Evolutionary conservation across 2,329 filamentous ascomycete genomes (phyloP), one percentile per base, ranked within the genome.

Genomic region (Geoglossum cookeanum): DNA sequence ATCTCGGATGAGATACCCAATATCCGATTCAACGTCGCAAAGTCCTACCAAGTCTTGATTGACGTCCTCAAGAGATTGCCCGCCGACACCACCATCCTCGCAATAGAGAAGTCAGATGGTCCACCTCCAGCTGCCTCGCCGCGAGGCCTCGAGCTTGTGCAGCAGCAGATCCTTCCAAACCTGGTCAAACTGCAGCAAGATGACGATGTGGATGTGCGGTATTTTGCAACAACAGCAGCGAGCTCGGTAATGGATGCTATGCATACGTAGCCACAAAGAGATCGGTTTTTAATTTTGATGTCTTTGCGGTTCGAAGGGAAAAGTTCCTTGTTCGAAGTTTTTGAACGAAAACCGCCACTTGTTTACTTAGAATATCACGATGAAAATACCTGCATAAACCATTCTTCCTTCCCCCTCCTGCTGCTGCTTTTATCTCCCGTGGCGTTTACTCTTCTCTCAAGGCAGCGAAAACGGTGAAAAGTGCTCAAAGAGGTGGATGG

Each of bases 11-110:
- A 94, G 49, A 98, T 98, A 61, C 92, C 92, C 63, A 98, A 98
- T 74, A 98, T 98, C 68, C 88, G 92, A 55, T 98, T 98, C 79
- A 98, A 98, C 71, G 92, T 98, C 53, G 92, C 92, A 64, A 98
- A 98, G 76, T 97, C 92, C 52, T 98, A 97, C 68, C 81, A 83
- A 27, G 84, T 92, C 55, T 75, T 98, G 59, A 89, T 97, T 65
- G 83, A 86, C 64, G 89, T 90, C n/a, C 78, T 98, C 66, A 89
- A 91, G 71, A 85, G 88, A 64, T 78, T 98, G 58, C 91, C 92
- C 2, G 86, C 90, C 57, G 78, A 92, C 67, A 89, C 89, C 60
- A 97, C 91, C 13, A 77, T 97, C 61, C 81, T 85, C 68, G 82
- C 87, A 56, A 72, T 94, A 59, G 88, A 96, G 71, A 92, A 94